These are phyloP conservation scores for Trichoderma sp. DNA, from an alignment of 2,329 filamentous ascomycete species.

Conservation along the genomic window DNA sequence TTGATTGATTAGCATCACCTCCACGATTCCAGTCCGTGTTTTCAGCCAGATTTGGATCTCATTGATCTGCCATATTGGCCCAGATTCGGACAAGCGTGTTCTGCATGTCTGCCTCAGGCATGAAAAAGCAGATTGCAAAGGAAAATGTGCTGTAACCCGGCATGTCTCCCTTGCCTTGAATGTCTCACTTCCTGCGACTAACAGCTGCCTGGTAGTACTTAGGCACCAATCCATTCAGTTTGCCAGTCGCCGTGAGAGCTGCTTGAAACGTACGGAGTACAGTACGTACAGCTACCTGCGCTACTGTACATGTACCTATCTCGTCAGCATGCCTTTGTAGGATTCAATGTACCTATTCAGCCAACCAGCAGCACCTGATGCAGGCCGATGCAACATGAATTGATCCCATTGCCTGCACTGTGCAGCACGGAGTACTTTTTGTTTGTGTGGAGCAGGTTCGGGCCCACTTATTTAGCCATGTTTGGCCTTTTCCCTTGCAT, in stretches of 20 bases:
- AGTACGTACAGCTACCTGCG: too few relatives aligned
- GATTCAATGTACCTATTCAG: neutral
- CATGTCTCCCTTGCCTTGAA: neutral
- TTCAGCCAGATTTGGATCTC: neutral
- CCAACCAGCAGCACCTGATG: neutral
- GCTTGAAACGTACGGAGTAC: too few relatives aligned
- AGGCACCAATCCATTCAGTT: neutral
- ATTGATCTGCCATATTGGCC: neutral
- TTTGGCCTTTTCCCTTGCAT: constrained; percentile 17
- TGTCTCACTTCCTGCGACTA: neutral
- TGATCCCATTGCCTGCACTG: neutral
- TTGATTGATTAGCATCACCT: neutral
- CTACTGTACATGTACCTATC: too few relatives aligned
- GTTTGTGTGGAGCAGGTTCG: constrained; percentile 2
- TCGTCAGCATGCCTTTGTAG: neutral
- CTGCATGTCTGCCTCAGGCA: neutral
- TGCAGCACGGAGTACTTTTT: too few relatives aligned
- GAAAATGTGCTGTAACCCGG: neutral
- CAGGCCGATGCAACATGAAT: neutral
- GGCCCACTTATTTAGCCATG: neutral
- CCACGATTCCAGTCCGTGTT: neutral
- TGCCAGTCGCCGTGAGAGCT: neutral
- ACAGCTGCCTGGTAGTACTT: neutral
- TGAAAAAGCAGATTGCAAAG: neutral
- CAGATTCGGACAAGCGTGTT: neutral